A percentile compares a stretch with the other conserved stretches of the same genome.
These are phyloP conservation scores for Groenewaldozyma salmanticensis DNA, from an alignment of 805 yeast species.

Conservation along the genomic window DNA sequence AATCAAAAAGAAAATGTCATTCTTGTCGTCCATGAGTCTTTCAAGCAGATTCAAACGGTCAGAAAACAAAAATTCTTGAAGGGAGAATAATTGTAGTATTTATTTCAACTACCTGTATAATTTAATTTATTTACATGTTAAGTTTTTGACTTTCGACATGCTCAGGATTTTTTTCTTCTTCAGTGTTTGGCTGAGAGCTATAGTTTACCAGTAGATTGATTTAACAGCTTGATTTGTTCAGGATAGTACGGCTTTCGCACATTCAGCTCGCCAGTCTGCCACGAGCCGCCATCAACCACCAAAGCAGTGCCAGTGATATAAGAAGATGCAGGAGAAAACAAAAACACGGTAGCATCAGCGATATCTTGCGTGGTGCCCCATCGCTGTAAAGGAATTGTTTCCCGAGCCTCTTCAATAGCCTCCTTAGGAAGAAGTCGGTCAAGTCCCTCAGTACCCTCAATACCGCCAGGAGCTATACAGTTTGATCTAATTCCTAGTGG, in stretches of 20 bases:
- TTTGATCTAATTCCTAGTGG: slow-evolving; percentile 80
- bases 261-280: slow-evolving; percentile 41
- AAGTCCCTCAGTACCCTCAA: slow-evolving; percentile 80
- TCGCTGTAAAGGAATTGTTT: slow-evolving; percentile 43
- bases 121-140: too few relatives aligned
- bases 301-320: slow-evolving; percentile 69
- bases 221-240: neutral
- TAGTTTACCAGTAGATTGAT: neutral
- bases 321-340: slow-evolving; percentile 74
- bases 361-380: slow-evolving; percentile 64
- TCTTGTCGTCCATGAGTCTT: neutral
- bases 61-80: neutral
- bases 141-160: too few relatives aligned
- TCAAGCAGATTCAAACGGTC: neutral
- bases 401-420: slow-evolving; percentile 33
- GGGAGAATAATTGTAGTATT: too few relatives aligned
- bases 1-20: neutral
- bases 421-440: slow-evolving; percentile 44
- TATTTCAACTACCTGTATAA: too few relatives aligned
- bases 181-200: neutral
- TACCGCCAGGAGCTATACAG: slow-evolving; percentile 87
- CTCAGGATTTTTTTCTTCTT: neutral
- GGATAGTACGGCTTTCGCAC: neutral
- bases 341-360: slow-evolving; percentile 76
- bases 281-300: slow-evolving; percentile 84